Conservation (phyloP, 106 monocot species). For the Dendrobium officinale region DNA sequence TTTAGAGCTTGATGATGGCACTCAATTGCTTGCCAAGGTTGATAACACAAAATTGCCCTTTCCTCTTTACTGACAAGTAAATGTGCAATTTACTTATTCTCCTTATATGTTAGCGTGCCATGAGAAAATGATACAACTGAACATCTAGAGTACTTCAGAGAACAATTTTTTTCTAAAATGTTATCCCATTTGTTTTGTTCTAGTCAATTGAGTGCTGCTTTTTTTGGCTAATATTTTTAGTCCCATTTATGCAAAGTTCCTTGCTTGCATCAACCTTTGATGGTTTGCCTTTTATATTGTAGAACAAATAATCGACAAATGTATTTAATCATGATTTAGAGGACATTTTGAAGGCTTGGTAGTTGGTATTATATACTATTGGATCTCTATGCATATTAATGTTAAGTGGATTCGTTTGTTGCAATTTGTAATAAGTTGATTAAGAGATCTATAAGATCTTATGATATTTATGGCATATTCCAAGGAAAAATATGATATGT, state of each 20-base stretch:
- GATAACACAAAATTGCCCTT: not conserved
- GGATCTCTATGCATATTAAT: not conserved
- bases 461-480: not conserved
- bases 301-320: not conserved
- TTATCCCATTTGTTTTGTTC: not conserved
- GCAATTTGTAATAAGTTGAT: not conserved
- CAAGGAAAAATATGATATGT: not conserved
- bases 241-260: not conserved
- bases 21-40: slow-evolving; percentile 55
- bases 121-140: no score
- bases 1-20: slow-evolving; percentile 75
- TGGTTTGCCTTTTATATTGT: not conserved
- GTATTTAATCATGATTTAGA: not conserved
- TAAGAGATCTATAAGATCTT: not conserved
- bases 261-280: not conserved
- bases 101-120: no score
- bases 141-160: not conserved
- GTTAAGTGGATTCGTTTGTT: not conserved
- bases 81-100: no score
- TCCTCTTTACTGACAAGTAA: no score
- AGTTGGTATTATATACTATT: not conserved
- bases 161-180: not conserved
- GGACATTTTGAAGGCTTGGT: not conserved
- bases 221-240: not conserved
- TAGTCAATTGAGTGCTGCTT: not conserved